Evolutionary conservation across 257 asterid species (phyloP).

Genomic region (Nicotiana tabacum): DNA sequence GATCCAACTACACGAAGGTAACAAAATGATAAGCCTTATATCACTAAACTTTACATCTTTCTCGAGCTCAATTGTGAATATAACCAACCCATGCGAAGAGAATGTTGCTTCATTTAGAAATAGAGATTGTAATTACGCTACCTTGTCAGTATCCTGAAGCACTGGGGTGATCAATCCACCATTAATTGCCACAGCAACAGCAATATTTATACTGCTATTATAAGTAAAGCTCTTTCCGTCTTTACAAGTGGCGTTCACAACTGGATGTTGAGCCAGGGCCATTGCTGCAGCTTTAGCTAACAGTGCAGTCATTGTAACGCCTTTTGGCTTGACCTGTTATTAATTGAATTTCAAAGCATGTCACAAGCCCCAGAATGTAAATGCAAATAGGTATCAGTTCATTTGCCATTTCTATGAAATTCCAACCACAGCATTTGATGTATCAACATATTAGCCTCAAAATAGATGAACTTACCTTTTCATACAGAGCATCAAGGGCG

Average conservation of each 20-base stretch:
- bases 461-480: neutral
- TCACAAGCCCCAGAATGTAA: neutral
- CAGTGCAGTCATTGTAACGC: neutral
- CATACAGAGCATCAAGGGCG: slow-evolving; percentile 7
- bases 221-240: slow-evolving; percentile 82
- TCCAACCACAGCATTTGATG: neutral
- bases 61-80: neutral
- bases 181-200: slow-evolving; percentile 80
- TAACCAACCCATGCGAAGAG: neutral
- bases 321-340: slow-evolving; percentile 9
- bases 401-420: neutral
- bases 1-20: slow-evolving; percentile 60
- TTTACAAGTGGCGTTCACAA: slow-evolving; percentile 73
- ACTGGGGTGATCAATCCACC: slow-evolving; percentile 11
- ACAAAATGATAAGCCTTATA: slow-evolving; percentile 9
- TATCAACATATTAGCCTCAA: neutral
- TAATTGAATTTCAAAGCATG: neutral
- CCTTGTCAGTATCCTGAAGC: slow-evolving; percentile 10
- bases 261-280: slow-evolving; percentile 84
- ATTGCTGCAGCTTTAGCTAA: slow-evolving; percentile 54
- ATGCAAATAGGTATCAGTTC: neutral
- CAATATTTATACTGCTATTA: slow-evolving; percentile 63
- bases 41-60: neutral
- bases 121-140: neutral
- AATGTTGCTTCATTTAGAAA: neutral